phyloP scores from a whole-genome alignment of 106 monocot genomes.

The Triglochin maritima region DNA sequence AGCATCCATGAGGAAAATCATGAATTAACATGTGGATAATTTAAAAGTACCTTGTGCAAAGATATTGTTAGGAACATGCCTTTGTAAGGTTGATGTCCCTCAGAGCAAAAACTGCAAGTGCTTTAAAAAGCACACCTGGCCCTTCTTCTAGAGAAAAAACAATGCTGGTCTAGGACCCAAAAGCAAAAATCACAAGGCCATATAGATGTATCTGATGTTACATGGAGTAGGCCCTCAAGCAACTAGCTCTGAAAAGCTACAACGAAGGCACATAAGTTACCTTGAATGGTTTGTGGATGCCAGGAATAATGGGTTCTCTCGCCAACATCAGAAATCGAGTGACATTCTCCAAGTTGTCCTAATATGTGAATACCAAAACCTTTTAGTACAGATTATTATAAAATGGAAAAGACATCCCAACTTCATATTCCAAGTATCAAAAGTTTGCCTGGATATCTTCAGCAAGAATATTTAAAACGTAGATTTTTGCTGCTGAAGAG shows the following conservation, averaged over 20 bases:
- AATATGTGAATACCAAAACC: not conserved
- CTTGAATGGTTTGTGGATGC: constrained; percentile 62
- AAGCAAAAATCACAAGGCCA: not conserved
- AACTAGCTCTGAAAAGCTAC: no score
- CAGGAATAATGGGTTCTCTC: constrained; percentile 89
- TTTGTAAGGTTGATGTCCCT: constrained; percentile 88
- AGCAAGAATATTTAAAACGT: constrained; percentile 71
- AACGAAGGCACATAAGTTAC: constrained; percentile 10
- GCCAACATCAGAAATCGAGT: constrained; percentile 92
- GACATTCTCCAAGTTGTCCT: constrained; percentile 90
- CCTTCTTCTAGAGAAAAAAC: constrained; percentile 98
- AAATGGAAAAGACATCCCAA: not conserved
- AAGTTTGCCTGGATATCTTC: constrained; percentile 56
- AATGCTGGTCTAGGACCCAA: constrained; percentile 72
- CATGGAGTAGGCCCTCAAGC: no score
- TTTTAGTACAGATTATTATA: not conserved
- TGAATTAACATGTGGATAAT: not conserved
- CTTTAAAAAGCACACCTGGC: constrained; percentile 87
- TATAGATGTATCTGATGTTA: not conserved
- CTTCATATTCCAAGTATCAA: not conserved
- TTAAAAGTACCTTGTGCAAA: not conserved
- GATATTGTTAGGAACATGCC: constrained; percentile 20
- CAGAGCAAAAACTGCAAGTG: constrained; percentile 92
- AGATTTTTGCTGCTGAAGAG: constrained; percentile 65
- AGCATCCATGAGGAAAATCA: not conserved